A percentile compares a stretch with the other conserved stretches of the same genome.
phyloP scores from a whole-genome alignment of 2,329 filamentous ascomycete species.

The Penicillium thymicola region DNA sequence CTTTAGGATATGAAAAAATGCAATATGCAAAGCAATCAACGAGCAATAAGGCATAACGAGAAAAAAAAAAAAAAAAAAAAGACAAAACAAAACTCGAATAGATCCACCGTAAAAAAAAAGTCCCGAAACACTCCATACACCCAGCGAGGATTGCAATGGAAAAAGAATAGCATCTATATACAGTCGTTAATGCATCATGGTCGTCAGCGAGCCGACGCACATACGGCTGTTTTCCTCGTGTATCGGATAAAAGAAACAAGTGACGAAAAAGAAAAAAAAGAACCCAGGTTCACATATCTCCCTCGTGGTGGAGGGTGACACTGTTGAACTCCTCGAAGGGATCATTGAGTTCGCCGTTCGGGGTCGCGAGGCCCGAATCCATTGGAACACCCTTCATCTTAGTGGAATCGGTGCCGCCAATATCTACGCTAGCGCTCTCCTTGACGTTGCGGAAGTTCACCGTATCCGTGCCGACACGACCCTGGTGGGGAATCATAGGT shows the following conservation, averaged over 20 bases:
- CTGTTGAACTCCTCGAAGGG: conserved; percentile 99
- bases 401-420: conserved; percentile 41
- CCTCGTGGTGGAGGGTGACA: conserved; percentile 94
- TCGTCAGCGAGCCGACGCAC: conserved; percentile 31
- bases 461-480: conserved; percentile 78
- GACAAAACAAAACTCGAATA: conserved; percentile 3
- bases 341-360: conserved; percentile 76
- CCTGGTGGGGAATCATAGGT: conserved; percentile 89
- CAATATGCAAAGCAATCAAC: conserved; percentile 16
- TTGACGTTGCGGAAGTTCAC: conserved; percentile 98
- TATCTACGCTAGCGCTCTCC: conserved; percentile 90
- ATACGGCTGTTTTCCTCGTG: conserved; percentile 17
- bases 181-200: conserved; percentile 36
- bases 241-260: conserved; percentile 12
- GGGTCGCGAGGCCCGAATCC: conserved; percentile 80
- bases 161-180: conserved; percentile 23
- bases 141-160: conserved; percentile 23
- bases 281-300: conserved; percentile 51
- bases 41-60: conserved; percentile 1
- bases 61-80: not conserved
- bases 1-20: conserved; percentile 17
- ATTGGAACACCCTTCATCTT: conserved; percentile 74
- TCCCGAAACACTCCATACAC: conserved; percentile 27
- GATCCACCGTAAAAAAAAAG: conserved; percentile 18
- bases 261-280: conserved; percentile 6